Conservation (phyloP, 192 early-diverging fungal species). For the Coemansia pectinata region DNA sequence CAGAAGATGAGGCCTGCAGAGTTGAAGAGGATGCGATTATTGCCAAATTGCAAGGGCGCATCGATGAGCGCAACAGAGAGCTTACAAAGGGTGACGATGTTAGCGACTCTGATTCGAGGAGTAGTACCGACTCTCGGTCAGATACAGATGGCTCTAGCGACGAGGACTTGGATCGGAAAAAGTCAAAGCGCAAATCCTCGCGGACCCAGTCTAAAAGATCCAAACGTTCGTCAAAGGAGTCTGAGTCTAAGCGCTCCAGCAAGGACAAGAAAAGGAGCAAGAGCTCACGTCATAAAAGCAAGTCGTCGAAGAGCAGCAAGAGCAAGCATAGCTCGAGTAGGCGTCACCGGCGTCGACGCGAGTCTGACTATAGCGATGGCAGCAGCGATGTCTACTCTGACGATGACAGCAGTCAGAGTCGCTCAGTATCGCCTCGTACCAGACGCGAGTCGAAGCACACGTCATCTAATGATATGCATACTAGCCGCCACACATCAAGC, state of each 20-base stretch:
- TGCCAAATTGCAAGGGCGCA: constrained; percentile 22
- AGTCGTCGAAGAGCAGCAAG: constrained; percentile 13
- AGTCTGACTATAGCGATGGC: constrained; percentile 14
- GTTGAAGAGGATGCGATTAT: constrained; percentile 33
- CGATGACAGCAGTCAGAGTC: background rate
- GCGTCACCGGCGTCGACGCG: constrained; percentile 5
- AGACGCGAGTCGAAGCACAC: background rate
- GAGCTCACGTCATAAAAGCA: constrained; percentile 15
- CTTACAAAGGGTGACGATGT: constrained; percentile 5
- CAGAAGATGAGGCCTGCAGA: constrained; percentile 53
- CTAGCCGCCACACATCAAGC: background rate
- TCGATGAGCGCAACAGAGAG: constrained; percentile 11
- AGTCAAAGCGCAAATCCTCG: background rate
- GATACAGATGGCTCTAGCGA: constrained; percentile 6
- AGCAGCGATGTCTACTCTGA: constrained; percentile 1
- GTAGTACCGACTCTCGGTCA: constrained; percentile 20
- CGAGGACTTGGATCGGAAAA: background rate
- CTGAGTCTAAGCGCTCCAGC: constrained; percentile 21
- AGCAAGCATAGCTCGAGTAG: constrained; percentile 10
- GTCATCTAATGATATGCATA: background rate
- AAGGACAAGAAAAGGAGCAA: constrained; percentile 28
- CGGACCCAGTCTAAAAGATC: constrained; percentile 6
- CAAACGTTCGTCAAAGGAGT: constrained; percentile 14
- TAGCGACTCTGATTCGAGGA: constrained; percentile 17
- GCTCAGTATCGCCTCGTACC: background rate